Evolutionary conservation across 2,329 filamentous ascomycete genomes (phyloP).

Genomic region (Trichoderma endophyticum): DNA sequence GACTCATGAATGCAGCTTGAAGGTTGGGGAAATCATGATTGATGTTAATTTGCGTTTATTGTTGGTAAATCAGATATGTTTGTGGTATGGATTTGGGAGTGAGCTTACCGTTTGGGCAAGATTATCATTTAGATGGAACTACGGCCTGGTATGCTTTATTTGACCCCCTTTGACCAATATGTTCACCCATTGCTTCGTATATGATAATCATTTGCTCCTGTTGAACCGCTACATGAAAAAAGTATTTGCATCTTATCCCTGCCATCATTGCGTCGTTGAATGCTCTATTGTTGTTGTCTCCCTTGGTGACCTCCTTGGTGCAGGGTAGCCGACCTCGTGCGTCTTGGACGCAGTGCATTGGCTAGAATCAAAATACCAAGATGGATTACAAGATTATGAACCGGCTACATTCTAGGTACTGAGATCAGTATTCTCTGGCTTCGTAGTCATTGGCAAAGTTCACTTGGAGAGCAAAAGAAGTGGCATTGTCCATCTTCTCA

Average conservation of each 20-base stretch:
- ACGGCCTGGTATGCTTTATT: background rate
- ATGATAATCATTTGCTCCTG: background rate
- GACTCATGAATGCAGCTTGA: background rate
- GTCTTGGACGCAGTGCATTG: background rate
- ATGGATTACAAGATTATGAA: background rate
- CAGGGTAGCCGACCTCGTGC: background rate
- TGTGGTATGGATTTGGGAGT: background rate
- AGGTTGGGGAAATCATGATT: background rate
- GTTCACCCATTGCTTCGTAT: background rate
- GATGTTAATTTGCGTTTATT: background rate
- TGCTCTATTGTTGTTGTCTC: background rate
- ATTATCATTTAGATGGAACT: background rate
- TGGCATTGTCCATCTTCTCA: background rate
- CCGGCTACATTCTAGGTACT: background rate
- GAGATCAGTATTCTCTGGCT: background rate
- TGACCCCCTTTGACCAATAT: background rate
- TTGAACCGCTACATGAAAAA: background rate
- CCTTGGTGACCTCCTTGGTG: background rate
- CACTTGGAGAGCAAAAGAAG: too few species aligned
- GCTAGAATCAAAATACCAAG: background rate
- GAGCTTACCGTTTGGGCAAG: background rate
- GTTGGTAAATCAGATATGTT: background rate
- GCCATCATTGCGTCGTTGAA: background rate
- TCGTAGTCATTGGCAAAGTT: background rate
- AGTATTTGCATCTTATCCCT: background rate